Evolutionary conservation across 306 rosid species (phyloP).

Genomic region (Cucumis hystrix): DNA sequence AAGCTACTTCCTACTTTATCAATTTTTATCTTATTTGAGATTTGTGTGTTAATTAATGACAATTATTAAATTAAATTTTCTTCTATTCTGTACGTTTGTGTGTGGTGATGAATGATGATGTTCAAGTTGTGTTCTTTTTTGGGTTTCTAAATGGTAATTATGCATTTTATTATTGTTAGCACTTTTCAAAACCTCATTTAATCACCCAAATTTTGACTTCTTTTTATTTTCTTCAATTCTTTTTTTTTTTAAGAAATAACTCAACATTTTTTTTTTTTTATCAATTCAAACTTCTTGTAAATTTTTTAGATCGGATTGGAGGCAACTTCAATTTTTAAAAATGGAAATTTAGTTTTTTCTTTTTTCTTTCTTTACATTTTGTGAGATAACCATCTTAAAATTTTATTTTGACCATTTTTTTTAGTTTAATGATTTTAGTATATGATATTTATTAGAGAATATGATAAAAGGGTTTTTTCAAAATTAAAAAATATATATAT

Average conservation of each 20-base stretch:
- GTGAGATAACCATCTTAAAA: too few relatives aligned
- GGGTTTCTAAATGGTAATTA: constrained; percentile 2
- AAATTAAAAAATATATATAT: too few relatives aligned
- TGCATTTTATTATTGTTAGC: neutral
- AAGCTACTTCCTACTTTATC: constrained; percentile 6
- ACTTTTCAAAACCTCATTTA: neutral
- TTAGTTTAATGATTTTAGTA: too few relatives aligned
- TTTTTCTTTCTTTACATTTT: too few relatives aligned
- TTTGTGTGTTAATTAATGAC: neutral
- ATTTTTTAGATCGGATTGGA: too few relatives aligned
- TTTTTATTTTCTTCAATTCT: neutral
- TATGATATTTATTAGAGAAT: too few relatives aligned
- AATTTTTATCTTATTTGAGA: constrained; percentile 1
- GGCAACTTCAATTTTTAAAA: too few relatives aligned
- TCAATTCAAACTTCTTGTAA: neutral
- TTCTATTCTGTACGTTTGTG: neutral
- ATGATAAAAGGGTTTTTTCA: too few relatives aligned
- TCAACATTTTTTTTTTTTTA: neutral
- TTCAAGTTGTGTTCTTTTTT: constrained; percentile 12
- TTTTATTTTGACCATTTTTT: too few relatives aligned
- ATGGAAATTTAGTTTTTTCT: too few relatives aligned
- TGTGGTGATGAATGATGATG: constrained; percentile 9
- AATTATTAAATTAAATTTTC: constrained; percentile 2
- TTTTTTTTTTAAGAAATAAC: neutral
- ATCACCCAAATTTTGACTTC: too few relatives aligned